A percentile compares a stretch with the other conserved stretches of the same genome.
phyloP scores from a whole-genome alignment of 2,329 filamentous ascomycete species.

The Diaporthe eres region DNA sequence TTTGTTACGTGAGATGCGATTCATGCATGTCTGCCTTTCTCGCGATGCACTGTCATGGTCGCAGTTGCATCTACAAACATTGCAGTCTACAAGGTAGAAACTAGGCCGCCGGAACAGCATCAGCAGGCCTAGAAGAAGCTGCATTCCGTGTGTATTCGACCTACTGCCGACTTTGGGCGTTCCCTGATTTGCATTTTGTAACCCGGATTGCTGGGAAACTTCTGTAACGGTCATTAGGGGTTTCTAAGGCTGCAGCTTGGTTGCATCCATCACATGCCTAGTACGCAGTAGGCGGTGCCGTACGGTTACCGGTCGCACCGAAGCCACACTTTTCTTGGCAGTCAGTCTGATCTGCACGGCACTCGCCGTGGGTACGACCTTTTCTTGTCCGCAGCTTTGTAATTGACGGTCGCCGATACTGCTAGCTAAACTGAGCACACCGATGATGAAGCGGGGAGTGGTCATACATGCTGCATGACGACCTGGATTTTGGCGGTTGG shows the following conservation, averaged over 20 bases:
- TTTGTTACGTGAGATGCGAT: background rate
- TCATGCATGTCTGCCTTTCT: background rate
- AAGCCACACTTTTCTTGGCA: slow-evolving; percentile 11
- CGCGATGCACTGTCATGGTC: background rate
- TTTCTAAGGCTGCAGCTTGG: background rate
- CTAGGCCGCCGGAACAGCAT: background rate
- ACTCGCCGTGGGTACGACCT: background rate
- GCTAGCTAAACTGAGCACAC: background rate
- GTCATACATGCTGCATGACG: no score
- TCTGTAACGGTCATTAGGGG: background rate
- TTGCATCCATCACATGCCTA: slow-evolving; percentile 9
- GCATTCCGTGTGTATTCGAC: background rate
- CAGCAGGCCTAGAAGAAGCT: background rate
- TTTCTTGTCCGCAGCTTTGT: background rate
- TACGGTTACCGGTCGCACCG: slow-evolving; percentile 16
- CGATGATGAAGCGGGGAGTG: background rate
- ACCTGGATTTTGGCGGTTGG: background rate
- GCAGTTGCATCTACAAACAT: no score
- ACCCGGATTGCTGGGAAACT: background rate
- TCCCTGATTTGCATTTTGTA: background rate
- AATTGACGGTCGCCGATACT: background rate
- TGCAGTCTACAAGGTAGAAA: background rate
- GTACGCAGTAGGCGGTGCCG: background rate
- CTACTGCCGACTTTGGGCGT: background rate
- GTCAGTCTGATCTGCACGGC: background rate